Conservation (phyloP, 2,329 filamentous ascomycete species). For the Xylariaceae sp. region DNA sequence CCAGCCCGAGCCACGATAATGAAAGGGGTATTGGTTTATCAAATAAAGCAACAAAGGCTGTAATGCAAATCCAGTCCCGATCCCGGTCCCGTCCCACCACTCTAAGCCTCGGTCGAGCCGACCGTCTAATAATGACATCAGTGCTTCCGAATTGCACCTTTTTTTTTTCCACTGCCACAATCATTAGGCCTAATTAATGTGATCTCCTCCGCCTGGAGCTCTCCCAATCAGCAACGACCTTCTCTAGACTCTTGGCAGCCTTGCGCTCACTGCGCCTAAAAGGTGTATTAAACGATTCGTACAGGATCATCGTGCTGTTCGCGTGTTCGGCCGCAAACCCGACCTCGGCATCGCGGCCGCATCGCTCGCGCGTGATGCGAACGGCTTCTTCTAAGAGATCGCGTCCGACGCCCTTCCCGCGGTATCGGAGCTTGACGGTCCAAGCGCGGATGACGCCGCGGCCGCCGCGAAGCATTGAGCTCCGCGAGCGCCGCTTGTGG, state of each 20-base stretch:
- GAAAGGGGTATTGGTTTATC: too few relatives aligned
- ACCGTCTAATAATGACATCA: too few relatives aligned
- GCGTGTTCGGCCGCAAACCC: constrained; percentile 76
- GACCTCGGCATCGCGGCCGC: constrained; percentile 63
- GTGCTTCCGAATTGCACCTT: too few relatives aligned
- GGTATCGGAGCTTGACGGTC: constrained; percentile 69
- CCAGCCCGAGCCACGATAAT: too few relatives aligned
- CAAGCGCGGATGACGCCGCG: constrained; percentile 74
- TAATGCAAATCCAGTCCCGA: too few relatives aligned
- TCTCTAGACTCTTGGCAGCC: constrained; percentile 51
- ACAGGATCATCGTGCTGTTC: constrained; percentile 63
- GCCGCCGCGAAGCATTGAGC: constrained; percentile 49
- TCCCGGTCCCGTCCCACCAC: too few relatives aligned
- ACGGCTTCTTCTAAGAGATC: constrained; percentile 72
- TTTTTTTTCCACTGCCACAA: too few relatives aligned
- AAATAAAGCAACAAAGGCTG: too few relatives aligned
- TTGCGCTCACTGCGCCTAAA: constrained; percentile 58
- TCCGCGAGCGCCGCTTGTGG: constrained; percentile 21
- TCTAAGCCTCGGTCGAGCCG: too few relatives aligned
- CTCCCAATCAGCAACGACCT: constrained; percentile 48
- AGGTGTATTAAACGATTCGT: constrained; percentile 56
- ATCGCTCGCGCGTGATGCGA: constrained; percentile 60
- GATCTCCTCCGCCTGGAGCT: constrained; percentile 20
- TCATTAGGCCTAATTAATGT: too few relatives aligned
- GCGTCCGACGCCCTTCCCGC: constrained; percentile 67